Evolutionary conservation across 164 flowering plant species (phyloP), one percentile per base, ranked within the genome.

Genomic region (Dillenia turbinata): DNA sequence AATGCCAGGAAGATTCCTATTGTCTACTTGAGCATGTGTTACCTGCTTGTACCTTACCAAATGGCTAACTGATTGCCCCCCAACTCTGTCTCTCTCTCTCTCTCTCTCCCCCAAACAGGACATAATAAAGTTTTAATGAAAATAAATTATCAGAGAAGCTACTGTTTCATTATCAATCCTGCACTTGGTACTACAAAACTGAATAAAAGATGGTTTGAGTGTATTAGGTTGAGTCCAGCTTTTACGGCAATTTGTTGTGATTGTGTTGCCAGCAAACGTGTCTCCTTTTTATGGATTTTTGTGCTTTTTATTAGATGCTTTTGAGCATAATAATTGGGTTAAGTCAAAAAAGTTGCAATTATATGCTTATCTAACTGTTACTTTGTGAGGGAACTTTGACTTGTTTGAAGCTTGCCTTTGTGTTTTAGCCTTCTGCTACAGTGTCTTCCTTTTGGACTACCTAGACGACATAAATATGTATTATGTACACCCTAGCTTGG

Each of bases 241-340:
- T 58, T 33, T 33, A 33, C 40, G 40, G 2, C 16, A 22, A 26
- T 16, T 48, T 16, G 46, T 50, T 49, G 49, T 56, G 61, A 56
- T 58, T 26, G 67, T 58, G 74, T 66, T 65, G 69, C 66, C 69
- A 59, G 66, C 40, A 59, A 57, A 69, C 59, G 14, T 64, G 47
- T 64, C 17, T 51, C 54, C 56, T 55, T 49, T 54, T 49, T 63
- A 22, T 62, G 61, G 47, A 45, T 33, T 52, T 66, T 53, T 57
- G 16, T 46, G 50, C 60, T 60, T 47, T 17, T 26, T 59, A 44
- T 54, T 54, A 33, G n/a, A 48, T 63, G 49, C 68, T 55, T 64
- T 54, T 54, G 10, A 61, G 19, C 43, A 22, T 57, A 49, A 51
- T 65, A 8, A 47, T 57, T 19, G 47, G 45, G 57, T n/a, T 15